Percentiles rank a stretch among this genome's conserved stretches.
Conservation (phyloP, 768 basidiomycete species). For the Sarcomyxa edulis region DNA sequence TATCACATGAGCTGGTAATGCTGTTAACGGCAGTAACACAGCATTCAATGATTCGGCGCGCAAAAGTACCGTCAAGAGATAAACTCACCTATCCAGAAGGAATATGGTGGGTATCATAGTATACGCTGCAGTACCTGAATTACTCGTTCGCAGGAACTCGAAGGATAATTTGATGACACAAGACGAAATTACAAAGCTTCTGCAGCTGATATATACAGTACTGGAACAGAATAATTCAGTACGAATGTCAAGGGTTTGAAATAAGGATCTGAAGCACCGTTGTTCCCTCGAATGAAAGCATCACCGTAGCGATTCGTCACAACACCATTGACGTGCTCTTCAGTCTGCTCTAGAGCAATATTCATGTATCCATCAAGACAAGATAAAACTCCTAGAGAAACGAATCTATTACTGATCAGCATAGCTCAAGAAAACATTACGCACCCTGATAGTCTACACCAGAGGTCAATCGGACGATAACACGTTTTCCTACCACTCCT, state of each 20-base stretch:
- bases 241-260: constrained; percentile 7
- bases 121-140: neutral
- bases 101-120: neutral
- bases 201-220: constrained; percentile 75
- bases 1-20: too few species aligned
- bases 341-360: constrained; percentile 94
- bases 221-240: constrained; percentile 32
- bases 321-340: constrained; percentile 88
- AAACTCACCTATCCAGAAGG: neutral
- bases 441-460: constrained; percentile 92
- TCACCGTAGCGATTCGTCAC: constrained; percentile 91
- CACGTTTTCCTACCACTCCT: constrained; percentile 93
- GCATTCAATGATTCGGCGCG: neutral
- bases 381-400: constrained; percentile 73
- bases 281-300: constrained; percentile 92
- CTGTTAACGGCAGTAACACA: too few species aligned
- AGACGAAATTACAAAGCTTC: constrained; percentile 55
- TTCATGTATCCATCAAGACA: constrained; percentile 99
- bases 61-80: neutral
- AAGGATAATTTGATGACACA: neutral
- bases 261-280: constrained; percentile 44
- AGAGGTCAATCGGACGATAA: constrained; percentile 86
- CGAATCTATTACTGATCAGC: constrained; percentile 91
- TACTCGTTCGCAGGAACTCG: neutral
- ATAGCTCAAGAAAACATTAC: constrained; percentile 60